A percentile compares a stretch with the other conserved stretches of the same genome.
These are phyloP conservation scores for Xylaria sp. DNA, from an alignment of 2,329 filamentous ascomycete genomes.

Conservation along the genomic window DNA sequence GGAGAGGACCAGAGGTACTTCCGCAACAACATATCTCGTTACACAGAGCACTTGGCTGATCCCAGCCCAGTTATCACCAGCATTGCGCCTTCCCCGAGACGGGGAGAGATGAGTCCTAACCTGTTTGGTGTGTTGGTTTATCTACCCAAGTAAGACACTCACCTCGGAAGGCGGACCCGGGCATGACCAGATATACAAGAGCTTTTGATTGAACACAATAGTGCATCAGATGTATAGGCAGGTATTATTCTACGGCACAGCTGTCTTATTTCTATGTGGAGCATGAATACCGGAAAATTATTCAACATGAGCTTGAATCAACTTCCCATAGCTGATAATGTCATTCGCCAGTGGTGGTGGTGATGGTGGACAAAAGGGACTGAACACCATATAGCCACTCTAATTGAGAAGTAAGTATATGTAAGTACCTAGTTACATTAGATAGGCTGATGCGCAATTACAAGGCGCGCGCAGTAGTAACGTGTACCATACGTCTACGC, in stretches of 20 bases:
- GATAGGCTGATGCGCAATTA: not conserved
- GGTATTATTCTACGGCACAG: conserved; percentile 2
- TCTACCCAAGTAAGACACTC: not conserved
- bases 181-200: not conserved
- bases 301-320: no score
- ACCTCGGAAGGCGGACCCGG: not conserved
- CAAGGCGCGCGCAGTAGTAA: conserved; percentile 2
- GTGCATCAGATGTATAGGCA: not conserved
- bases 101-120: conserved; percentile 1
- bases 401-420: not conserved
- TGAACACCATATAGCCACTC: conserved; percentile 2
- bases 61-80: not conserved
- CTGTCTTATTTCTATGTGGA: no score
- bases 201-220: not conserved
- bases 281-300: no score
- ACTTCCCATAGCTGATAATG: conserved; percentile 1
- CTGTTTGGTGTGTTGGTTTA: conserved; percentile 22
- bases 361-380: not conserved
- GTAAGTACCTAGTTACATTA: not conserved
- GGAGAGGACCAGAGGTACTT: not conserved
- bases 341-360: conserved; percentile 1
- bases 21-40: conserved; percentile 17
- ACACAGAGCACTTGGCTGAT: conserved; percentile 21
- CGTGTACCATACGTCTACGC: not conserved
- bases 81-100: no score